Evolutionary conservation across 2,329 filamentous ascomycete genomes (phyloP), one percentile per base, ranked within the genome.

Genomic region (Lachnellula suecica): DNA sequence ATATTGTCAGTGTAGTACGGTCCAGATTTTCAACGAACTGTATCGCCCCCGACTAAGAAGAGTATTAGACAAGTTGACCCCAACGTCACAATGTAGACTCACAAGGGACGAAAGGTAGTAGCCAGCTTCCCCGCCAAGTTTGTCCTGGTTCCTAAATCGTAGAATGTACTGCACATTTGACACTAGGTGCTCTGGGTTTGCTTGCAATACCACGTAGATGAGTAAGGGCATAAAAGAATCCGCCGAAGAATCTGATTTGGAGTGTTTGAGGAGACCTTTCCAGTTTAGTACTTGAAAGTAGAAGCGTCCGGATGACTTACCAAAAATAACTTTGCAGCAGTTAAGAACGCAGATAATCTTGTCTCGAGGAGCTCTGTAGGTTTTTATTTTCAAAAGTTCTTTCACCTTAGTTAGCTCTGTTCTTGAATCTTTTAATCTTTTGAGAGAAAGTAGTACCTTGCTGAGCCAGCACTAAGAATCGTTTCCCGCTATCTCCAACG

Each of bases 321-420:
- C 94, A 71, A 99, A 97, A 58, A 99, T 97, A 58, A 99, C 95
- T 72, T 99, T 99, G 82, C 94, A 99, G 74, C 92, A 97, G 72
- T 99, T 99, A 51, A 99, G 75, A 42, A 97, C 91, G 70, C 94
- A 99, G 45, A 99, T 97, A 50, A 99, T 94, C 72, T 99, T 99
- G 75, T 99, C 94, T 63, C 94, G 79, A 4, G 94, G 94, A n/a
- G 94, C 94, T 61, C 95, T 84, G 68, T 99, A 99, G 8, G 89
- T 94, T 66, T 93, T 96, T 66, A 99, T 97, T 70, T 99, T 99
- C 34, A 96, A 74, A 13, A 99, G 77, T 71, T 99, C 94, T 91
- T 66, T 13, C 54, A 24, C 13, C 4, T 27, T n/a, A 24, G 43
- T 47, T 4, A 47, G 46, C 11, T 2, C n/a, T 27, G n/a, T 20